Evolutionary conservation across 23 red algal species (phyloP).

Genomic region (Porphyridium purpureum): DNA sequence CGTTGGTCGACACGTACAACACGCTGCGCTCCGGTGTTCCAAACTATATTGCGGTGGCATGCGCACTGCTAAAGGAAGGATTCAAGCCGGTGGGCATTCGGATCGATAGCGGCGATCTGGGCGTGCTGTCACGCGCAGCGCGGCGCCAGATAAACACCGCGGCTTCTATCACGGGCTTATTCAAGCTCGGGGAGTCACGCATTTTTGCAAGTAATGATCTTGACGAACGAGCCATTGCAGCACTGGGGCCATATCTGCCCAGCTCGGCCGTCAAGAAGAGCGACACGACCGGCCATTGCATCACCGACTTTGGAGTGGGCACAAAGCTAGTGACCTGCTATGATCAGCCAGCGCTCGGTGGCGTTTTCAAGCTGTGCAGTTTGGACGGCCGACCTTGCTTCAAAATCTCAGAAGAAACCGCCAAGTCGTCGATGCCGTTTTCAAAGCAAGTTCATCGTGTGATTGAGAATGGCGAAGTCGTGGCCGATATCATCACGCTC

Average conservation of each 20-base stretch:
- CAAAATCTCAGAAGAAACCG: conserved; percentile 47
- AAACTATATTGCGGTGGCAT: conserved; percentile 64
- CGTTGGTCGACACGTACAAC: conserved; percentile 73
- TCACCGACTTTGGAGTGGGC: conserved; percentile 58
- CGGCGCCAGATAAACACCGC: conserved; percentile 13
- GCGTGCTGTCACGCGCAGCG: conserved; percentile 11
- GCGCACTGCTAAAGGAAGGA: conserved; percentile 20
- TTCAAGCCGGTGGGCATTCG: conserved; percentile 43
- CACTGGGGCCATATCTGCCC: no score
- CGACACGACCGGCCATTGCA: no score
- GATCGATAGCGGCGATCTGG: conserved; percentile 73
- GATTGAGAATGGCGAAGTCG: conserved; percentile 9
- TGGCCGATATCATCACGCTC: conserved; percentile 53
- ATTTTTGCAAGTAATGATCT: conserved; percentile 65
- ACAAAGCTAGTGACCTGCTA: conserved; percentile 72
- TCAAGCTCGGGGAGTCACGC: no score
- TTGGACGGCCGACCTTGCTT: conserved; percentile 15
- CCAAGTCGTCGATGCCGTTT: conserved; percentile 38
- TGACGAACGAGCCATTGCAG: no score
- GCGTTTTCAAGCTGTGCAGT: conserved; percentile 50
- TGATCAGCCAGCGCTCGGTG: conserved; percentile 61
- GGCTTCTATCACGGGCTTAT: no score
- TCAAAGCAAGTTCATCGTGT: conserved; percentile 32
- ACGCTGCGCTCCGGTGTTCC: conserved; percentile 46
- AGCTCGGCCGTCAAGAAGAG: no score